phyloP scores from a whole-genome alignment of 2,329 filamentous ascomycete genomes.

The Colletotrichum orbiculare region DNA sequence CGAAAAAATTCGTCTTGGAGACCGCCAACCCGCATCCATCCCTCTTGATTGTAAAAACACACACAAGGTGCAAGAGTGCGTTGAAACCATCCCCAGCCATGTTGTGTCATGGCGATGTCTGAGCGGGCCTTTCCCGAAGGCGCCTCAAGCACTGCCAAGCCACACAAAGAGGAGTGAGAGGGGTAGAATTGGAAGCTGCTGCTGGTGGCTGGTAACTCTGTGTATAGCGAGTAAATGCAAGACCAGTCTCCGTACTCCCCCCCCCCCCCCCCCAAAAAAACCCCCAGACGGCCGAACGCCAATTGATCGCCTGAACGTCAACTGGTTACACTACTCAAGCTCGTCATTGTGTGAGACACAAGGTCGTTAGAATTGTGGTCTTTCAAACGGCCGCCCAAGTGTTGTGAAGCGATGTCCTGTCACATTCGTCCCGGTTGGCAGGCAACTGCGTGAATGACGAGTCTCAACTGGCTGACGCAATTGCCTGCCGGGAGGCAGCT shows the following conservation, averaged over 20 bases:
- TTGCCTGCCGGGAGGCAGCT: constrained; percentile 19
- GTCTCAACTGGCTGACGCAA: constrained; percentile 8
- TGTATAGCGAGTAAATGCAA: constrained; percentile 24
- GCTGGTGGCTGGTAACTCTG: constrained; percentile 21
- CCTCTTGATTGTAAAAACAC: not conserved
- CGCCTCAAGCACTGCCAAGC: constrained; percentile 32
- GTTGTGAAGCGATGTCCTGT: too few species aligned
- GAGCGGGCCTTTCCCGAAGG: constrained; percentile 10
- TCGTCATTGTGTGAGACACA: too few species aligned
- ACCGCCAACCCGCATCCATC: not conserved
- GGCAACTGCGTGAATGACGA: not conserved
- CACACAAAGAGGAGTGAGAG: constrained; percentile 6
- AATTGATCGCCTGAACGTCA: too few species aligned
- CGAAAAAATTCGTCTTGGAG: too few species aligned
- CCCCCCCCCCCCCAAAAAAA: too few species aligned
- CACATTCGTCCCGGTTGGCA: too few species aligned
- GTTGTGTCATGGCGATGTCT: constrained; percentile 24
- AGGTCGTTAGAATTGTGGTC: too few species aligned
- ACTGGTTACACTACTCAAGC: too few species aligned
- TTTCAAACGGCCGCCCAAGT: too few species aligned
- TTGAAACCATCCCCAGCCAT: not conserved
- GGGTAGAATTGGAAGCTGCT: not conserved
- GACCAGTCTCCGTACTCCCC: constrained; percentile 1
- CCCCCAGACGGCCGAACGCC: too few species aligned
- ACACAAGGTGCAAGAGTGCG: not conserved